Base-by-base conservation (phyloP, 148 eudicot species). In the Vaccinium vitisidaea region DNA sequence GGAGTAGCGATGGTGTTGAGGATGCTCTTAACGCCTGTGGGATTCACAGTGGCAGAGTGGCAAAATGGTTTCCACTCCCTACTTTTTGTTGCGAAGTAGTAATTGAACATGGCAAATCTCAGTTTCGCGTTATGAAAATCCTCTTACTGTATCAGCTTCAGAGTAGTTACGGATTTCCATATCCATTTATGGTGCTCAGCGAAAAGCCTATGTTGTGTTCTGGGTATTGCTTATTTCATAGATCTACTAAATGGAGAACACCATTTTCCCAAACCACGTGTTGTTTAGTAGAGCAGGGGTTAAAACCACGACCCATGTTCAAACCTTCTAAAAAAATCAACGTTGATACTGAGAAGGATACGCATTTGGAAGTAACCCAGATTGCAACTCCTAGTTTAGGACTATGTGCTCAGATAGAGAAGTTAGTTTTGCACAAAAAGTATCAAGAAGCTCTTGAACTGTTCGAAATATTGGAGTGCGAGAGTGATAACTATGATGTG, bases 381-480 rank as follows among this genome's bases (percentile, higher is more conserved):
- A 79, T 30, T 46, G 84, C 23, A 10, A 84, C 67, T 69, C 80
- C 77, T 7, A 77, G 78, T 79, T 67, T 82, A 18, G 90, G 91
- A 30, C 55, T 92, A 8, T 92, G 93, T 85, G 87, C 87, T 58
- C 93, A 90, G 85, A 94, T 95, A 74, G 94, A 94, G 89, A 92
- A 88, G 43, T 80, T 92, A 58, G 98, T 90, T 50, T 87, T 89
- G 30, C 65, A 80, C 54, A 90, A 82, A 79, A 91, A 88, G 86
- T 90, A 91, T 25, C 59, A 81, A n/a, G 94, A 91, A 65, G 98
- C 96, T 21, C 93, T 94, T 83, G 98, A 93, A 74, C 83, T 92
- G 88, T 92, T 95, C 80, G 98, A 95, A 85, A 85, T 94, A 77
- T 90, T 94, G 91, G 96, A 94, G 63, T 86, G 84, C 84, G 90